Base-by-base conservation (phyloP, 2,329 filamentous ascomycete species). In the Botrytis byssoidea region DNA sequence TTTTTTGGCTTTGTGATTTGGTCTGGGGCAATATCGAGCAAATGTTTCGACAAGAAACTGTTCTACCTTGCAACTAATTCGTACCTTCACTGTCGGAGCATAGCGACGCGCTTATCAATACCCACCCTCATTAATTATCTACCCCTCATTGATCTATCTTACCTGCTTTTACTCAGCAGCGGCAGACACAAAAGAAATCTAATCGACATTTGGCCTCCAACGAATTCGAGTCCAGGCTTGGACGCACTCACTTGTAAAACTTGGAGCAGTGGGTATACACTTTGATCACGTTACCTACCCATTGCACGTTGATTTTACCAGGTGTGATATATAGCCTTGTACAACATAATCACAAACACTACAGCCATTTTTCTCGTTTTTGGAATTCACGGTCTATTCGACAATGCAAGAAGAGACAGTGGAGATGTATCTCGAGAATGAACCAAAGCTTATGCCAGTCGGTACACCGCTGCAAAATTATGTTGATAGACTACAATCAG, bases 351-450 rank as follows among this genome's bases (percentile, higher is more conserved):
- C 25, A 40, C 40, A 69, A 42, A 48, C 42, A 46, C 16, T 44
- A 7, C 29, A 32, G 10, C 16, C 12, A 6, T 40, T 40, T 25
- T 60, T 60, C 22, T 55, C 14, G 18, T 35, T 57, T 46, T 16
- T 48, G 16, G 18, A 6, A 46, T 25, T 29, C 37, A 18, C 6
- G 29, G 35, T 67, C 0, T 9, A 25, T n/a, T 20, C 64, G 22
- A 65, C 16, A 66, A 71, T 72, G 71, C 51, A 67, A 7, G 71
- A 72, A 69, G 42, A 60, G 46, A 57, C 18, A n/a, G 10, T 32
- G 18, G 40, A 35, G 35, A 44, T 42, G 40, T 67, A 48, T 65
- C 46, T 48, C 46, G 71, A 60, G 32, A 42, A 69, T 61, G 71
- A 44, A 35, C 71, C 63, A 60, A 67, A 51, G 40, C 29, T 48